Conservation (phyloP, 2,329 filamentous ascomycete species). For the Fusarium newnesense region DNA sequence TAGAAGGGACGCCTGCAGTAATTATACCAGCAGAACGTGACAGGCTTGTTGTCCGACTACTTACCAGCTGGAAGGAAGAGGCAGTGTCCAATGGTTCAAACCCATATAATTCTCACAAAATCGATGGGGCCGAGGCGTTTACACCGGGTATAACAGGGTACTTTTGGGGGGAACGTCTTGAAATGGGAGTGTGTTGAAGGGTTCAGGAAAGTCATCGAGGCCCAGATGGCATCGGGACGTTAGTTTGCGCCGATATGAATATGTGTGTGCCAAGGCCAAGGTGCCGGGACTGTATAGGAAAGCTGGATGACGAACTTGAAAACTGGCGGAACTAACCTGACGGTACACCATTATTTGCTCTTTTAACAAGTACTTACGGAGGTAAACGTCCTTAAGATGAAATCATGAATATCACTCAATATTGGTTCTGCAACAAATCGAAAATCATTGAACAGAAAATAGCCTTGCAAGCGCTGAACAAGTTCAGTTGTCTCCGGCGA, state of each 20-base stretch:
- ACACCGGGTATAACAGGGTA: neutral
- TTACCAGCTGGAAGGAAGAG: conserved; percentile 22
- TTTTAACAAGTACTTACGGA: neutral
- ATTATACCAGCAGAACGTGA: neutral
- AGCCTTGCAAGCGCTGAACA: neutral
- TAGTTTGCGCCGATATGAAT: neutral
- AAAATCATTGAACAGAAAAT: neutral
- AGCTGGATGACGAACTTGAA: neutral
- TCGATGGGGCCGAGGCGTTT: neutral
- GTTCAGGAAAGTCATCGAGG: neutral
- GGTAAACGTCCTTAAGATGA: neutral
- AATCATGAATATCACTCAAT: neutral
- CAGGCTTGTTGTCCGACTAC: neutral
- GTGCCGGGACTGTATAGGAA: neutral
- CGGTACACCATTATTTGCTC: neutral
- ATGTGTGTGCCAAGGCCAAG: neutral
- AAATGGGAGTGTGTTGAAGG: neutral
- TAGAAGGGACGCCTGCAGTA: conserved; percentile 2
- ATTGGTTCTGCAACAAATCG: neutral
- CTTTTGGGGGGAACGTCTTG: neutral
- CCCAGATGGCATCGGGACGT: neutral
- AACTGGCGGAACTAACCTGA: neutral
- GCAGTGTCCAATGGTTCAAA: neutral
- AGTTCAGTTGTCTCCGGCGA: conserved; percentile 23
- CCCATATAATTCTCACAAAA: neutral